Base-by-base conservation (phyloP, 2,329 filamentous ascomycete species). In the Trichoderma citrinoviride region DNA sequence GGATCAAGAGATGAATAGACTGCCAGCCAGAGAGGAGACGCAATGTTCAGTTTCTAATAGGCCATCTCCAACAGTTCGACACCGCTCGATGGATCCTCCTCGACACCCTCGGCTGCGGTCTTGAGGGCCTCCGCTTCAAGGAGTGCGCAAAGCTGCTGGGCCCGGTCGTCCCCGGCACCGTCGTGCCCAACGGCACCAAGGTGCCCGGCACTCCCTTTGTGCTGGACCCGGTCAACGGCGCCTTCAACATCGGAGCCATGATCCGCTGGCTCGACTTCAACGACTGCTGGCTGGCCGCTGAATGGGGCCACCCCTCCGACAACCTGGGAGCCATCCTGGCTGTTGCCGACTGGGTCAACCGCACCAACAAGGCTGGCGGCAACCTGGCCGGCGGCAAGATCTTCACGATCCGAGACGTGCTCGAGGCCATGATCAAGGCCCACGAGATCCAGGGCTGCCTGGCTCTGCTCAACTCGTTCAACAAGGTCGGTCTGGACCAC, bases 261-360 rank as follows among this genome's bases (percentile, higher is more conserved):
- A 97, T 99, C 82, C 87, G 95, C 76, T 99, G 95, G 95, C 87
- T 99, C 74, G 95, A 99, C 83, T 99, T 98, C 87, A 99, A 99
- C 79, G 95, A 99, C 86, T 98, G 95, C 87, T 99, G 94, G 95
- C 85, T 98, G 69, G 95, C 94, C 50, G 95, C 95, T 64, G 95
- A 99, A 82, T 99, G 95, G 95, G 95, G 95, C 66, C 95, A 99
- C 80, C 95, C 95, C 68, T 97, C 93, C 5, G 95, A 99, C 83
- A 99, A 99, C 84, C 80, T 99, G 71, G 95, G 95, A 68, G 95
- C 94, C 73, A 99, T 99, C 76, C 87, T 99, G 68, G 92, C 94
- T 53, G 93, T 97, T 60, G 92, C 95, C 67, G 95, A 99, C 83
- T 99, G 95, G 95, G 87, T 97, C 75, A 96, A 93, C 72, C 90